Evolutionary conservation across 1,284 basidiomycete species (phyloP).

Genomic region (Garcileccinum viscosum): DNA sequence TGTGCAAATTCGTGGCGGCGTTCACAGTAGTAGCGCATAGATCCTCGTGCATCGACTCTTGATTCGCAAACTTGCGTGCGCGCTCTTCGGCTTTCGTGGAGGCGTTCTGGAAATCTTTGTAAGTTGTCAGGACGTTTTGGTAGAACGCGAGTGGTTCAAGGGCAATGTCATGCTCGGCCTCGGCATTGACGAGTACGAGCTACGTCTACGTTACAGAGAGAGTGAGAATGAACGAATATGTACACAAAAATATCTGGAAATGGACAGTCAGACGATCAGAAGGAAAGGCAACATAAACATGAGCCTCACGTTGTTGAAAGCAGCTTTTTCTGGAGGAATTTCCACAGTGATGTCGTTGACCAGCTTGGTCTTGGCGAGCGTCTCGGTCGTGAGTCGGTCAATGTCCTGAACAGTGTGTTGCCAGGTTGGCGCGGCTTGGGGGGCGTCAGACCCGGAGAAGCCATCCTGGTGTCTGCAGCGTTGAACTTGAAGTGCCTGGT

Average conservation of each 20-base stretch:
- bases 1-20: constrained; percentile 71
- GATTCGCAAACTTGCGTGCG: constrained; percentile 70
- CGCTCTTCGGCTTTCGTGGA: constrained; percentile 75
- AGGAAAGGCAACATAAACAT: constrained; percentile 22
- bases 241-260: constrained; percentile 69
- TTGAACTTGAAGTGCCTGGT: constrained; percentile 22
- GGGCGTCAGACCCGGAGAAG: constrained; percentile 58
- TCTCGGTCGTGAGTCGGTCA: constrained; percentile 59
- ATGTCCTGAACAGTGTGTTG: constrained; percentile 71
- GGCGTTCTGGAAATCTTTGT: constrained; percentile 75
- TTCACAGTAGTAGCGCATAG: constrained; percentile 74
- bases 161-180: constrained; percentile 57
- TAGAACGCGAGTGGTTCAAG: constrained; percentile 75
- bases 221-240: neutral
- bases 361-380: constrained; percentile 62
- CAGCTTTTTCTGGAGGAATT: constrained; percentile 60
- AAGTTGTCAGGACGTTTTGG: constrained; percentile 78
- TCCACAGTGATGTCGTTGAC: constrained; percentile 67
- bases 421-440: constrained; percentile 77
- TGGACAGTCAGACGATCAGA: neutral
- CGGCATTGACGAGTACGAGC: constrained; percentile 63
- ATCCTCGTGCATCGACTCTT: constrained; percentile 78
- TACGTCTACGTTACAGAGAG: constrained; percentile 30
- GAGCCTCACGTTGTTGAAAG: constrained; percentile 57
- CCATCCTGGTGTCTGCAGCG: constrained; percentile 26